These are phyloP conservation scores for Acidomyces sp. DNA, from an alignment of 495 filamentous ascomycete genomes.

Conservation along the genomic window DNA sequence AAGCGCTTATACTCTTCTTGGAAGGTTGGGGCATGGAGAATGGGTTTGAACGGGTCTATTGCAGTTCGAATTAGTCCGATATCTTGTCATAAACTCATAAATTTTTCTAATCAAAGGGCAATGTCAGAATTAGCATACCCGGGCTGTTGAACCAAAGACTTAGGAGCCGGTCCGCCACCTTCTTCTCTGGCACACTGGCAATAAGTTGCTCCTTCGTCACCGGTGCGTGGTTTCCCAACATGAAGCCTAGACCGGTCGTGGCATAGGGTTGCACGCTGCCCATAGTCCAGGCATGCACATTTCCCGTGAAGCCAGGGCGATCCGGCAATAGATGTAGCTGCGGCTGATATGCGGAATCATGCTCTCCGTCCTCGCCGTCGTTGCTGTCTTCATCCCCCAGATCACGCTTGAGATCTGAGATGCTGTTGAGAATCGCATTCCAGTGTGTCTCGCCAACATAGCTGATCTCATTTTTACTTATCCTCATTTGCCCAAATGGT, in stretches of 20 bases:
- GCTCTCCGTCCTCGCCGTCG: no score
- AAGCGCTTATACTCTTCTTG: slow-evolving; percentile 30
- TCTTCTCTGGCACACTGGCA: slow-evolving; percentile 23
- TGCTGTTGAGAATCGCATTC: slow-evolving; percentile 69
- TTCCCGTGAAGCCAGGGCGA: no score
- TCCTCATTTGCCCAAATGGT: slow-evolving; percentile 78
- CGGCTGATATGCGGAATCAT: background rate
- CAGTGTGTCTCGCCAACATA: slow-evolving; percentile 87
- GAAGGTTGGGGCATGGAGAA: slow-evolving; percentile 29
- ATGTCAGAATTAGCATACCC: no score
- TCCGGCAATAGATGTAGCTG: slow-evolving; percentile 2
- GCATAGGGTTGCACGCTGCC: slow-evolving; percentile 5
- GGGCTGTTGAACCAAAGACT: slow-evolving; percentile 28
- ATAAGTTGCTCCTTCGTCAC: slow-evolving; percentile 23
- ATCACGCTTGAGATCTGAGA: slow-evolving; percentile 20
- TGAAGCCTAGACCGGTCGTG: slow-evolving; percentile 29
- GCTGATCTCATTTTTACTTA: slow-evolving; percentile 65
- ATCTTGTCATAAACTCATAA: slow-evolving; percentile 3
- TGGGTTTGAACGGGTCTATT: slow-evolving; percentile 18
- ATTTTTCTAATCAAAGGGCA: background rate
- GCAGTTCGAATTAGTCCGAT: no score
- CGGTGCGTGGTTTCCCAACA: slow-evolving; percentile 18
- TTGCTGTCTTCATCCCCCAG: slow-evolving; percentile 16
- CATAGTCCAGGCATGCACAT: background rate
- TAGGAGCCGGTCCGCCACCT: slow-evolving; percentile 26